Conservation (phyloP, 2,329 filamentous ascomycete species). For the Phaeosphaeriaceae sp. region DNA sequence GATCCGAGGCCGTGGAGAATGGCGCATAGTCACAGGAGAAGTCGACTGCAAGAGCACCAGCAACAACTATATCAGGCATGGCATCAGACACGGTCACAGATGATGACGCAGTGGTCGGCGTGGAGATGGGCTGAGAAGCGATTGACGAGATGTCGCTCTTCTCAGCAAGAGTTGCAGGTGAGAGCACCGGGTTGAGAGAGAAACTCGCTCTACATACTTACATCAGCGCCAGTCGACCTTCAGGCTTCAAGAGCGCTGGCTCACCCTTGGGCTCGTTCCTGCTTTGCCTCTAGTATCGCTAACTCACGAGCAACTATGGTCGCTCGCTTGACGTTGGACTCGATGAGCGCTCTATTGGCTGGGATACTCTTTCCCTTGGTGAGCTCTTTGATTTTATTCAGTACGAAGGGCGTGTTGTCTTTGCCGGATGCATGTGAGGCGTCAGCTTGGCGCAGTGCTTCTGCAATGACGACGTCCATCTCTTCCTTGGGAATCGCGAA, state of each 20-base stretch:
- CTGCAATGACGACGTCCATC: conserved; percentile 49
- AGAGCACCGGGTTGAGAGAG: conserved; percentile 30
- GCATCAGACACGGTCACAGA: conserved; percentile 5
- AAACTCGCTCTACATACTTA: conserved; percentile 44
- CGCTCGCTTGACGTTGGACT: conserved; percentile 70
- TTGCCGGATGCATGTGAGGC: conserved; percentile 65
- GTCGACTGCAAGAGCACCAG: conserved; percentile 89
- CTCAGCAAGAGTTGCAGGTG: conserved; percentile 18
- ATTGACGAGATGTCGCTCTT: conserved; percentile 23
- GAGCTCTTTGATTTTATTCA: conserved; percentile 79
- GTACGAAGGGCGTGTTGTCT: conserved; percentile 84
- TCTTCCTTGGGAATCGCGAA: conserved; percentile 69
- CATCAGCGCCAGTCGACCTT: conserved; percentile 45
- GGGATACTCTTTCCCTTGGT: conserved; percentile 73
- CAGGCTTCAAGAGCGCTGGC: conserved; percentile 42
- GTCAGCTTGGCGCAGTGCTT: conserved; percentile 48
- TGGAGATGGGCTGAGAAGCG: conserved; percentile 14
- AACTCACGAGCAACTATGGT: conserved; percentile 70
- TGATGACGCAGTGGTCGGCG: conserved; percentile 9
- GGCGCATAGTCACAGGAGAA: conserved; percentile 80
- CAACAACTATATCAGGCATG: conserved; percentile 74
- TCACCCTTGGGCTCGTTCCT: conserved; percentile 45
- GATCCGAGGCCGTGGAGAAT: conserved; percentile 45
- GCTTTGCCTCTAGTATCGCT: conserved; percentile 58
- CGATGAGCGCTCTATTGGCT: conserved; percentile 75